A percentile compares a stretch with the other conserved stretches of the same genome.
Conservation (phyloP, 164 flowering plant species). For the Magnolia sinica region DNA sequence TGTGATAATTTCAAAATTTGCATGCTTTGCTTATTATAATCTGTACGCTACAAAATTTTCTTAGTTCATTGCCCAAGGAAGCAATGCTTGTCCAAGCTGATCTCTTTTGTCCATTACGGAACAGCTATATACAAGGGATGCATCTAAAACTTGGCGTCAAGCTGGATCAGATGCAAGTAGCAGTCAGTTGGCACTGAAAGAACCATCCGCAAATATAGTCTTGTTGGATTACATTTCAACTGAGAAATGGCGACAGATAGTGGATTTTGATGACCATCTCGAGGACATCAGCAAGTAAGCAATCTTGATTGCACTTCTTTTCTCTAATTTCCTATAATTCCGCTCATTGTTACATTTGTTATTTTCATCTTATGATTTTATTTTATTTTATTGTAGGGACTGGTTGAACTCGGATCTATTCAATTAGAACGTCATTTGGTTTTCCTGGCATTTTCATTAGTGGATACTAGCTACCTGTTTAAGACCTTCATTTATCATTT, state of each 20-base stretch:
- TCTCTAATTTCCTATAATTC: no score
- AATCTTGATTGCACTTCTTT: not conserved
- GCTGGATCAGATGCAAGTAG: constrained; percentile 53
- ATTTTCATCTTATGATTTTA: not conserved
- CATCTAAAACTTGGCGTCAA: constrained; percentile 76
- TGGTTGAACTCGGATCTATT: constrained; percentile 81
- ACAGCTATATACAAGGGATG: constrained; percentile 78
- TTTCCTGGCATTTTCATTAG: not conserved
- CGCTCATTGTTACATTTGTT: not conserved
- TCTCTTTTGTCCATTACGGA: not conserved
- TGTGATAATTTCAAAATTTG: not conserved
- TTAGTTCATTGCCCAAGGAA: not conserved
- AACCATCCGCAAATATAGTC: constrained; percentile 79
- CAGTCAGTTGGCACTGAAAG: constrained; percentile 47
- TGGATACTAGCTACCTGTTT: not conserved
- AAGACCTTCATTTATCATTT: not conserved
- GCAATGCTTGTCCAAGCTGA: no score
- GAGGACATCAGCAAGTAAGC: constrained; percentile 89
- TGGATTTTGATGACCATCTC: constrained; percentile 92
- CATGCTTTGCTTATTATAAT: not conserved
- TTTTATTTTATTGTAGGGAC: constrained; percentile 52
- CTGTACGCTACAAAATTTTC: not conserved
- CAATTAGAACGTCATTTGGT: constrained; percentile 31
- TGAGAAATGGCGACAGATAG: constrained; percentile 65
- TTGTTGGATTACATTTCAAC: constrained; percentile 70